Evolutionary conservation across 139 green algal genomes (phyloP).

Genomic region (Haematococcus sp.): DNA sequence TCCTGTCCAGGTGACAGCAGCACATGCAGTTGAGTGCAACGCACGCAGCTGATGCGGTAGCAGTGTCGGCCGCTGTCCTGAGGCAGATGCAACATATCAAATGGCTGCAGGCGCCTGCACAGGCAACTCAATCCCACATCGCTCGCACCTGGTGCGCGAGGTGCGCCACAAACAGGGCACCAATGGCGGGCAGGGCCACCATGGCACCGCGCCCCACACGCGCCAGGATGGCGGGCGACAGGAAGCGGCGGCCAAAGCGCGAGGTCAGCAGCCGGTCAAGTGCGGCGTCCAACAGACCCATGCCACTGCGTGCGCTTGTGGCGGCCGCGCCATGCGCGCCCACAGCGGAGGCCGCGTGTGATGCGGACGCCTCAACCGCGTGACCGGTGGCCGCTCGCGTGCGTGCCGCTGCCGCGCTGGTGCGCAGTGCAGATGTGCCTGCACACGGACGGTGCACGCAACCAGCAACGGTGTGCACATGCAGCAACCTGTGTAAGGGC

Average conservation of each 20-base stretch:
- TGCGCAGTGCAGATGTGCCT: not conserved
- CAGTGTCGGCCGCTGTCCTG: no score
- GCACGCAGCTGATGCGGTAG: not conserved
- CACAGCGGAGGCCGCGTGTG: no score
- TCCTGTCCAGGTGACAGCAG: no score
- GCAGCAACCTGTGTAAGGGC: no score
- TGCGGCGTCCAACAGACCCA: constrained; percentile 23
- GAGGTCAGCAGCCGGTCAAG: constrained; percentile 20
- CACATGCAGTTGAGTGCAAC: not conserved
- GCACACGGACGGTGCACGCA: not conserved
- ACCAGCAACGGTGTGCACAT: no score
- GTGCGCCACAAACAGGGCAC: constrained; percentile 51
- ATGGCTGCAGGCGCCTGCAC: not conserved
- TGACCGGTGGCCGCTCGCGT: no score
- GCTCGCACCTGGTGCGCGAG: constrained; percentile 38
- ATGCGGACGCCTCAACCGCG: no score
- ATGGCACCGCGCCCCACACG: constrained; percentile 42
- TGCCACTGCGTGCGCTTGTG: not conserved
- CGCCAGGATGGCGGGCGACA: constrained; percentile 30
- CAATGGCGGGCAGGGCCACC: constrained; percentile 47
- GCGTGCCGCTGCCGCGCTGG: no score
- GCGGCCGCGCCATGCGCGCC: no score
- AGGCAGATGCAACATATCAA: not conserved
- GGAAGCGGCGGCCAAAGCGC: constrained; percentile 15
- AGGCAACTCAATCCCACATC: no score